Evolutionary conservation across 2,329 filamentous ascomycete genomes (phyloP).

Genomic region (Fusarium graminum): DNA sequence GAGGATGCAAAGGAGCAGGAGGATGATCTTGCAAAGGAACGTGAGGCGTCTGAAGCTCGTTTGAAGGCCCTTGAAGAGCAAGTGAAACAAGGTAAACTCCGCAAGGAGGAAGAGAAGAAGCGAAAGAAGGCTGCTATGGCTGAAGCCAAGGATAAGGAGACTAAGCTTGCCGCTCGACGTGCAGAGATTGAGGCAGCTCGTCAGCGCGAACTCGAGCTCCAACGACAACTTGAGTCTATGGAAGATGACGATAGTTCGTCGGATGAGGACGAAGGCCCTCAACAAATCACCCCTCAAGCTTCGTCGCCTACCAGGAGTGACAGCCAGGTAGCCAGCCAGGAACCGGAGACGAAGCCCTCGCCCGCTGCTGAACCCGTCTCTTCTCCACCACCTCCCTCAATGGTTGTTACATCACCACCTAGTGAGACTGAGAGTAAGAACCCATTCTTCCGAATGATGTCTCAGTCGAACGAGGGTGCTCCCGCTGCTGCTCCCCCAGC

Average conservation of each 20-base stretch:
- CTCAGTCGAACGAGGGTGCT: constrained; percentile 71
- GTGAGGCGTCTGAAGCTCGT: constrained; percentile 83
- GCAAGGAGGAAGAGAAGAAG: constrained; percentile 96
- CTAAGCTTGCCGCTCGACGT: constrained; percentile 83
- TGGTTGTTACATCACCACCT: constrained; percentile 66
- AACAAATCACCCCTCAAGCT: constrained; percentile 74
- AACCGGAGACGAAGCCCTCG: constrained; percentile 65
- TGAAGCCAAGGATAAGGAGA: constrained; percentile 89
- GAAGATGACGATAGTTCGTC: constrained; percentile 81
- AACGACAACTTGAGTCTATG: constrained; percentile 84
- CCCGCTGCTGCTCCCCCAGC: constrained; percentile 58
- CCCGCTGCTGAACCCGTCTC: constrained; percentile 60
- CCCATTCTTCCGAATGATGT: constrained; percentile 92
- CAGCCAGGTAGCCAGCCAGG: constrained; percentile 66
- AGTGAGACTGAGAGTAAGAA: constrained; percentile 87
- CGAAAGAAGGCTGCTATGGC: constrained; percentile 89
- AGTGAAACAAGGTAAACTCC: constrained; percentile 91
- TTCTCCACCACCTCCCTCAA: constrained; percentile 59
- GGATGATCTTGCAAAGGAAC: constrained; percentile 82
- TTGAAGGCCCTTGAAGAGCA: constrained; percentile 93
- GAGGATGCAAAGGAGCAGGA: constrained; percentile 80
- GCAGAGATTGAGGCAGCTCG: constrained; percentile 93
- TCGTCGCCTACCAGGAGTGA: constrained; percentile 68
- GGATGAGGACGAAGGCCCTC: constrained; percentile 82
- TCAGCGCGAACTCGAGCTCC: constrained; percentile 89